These are phyloP conservation scores for Dothideomycetidae sp. DNA, from an alignment of 2,329 filamentous ascomycete species.

Conservation along the genomic window DNA sequence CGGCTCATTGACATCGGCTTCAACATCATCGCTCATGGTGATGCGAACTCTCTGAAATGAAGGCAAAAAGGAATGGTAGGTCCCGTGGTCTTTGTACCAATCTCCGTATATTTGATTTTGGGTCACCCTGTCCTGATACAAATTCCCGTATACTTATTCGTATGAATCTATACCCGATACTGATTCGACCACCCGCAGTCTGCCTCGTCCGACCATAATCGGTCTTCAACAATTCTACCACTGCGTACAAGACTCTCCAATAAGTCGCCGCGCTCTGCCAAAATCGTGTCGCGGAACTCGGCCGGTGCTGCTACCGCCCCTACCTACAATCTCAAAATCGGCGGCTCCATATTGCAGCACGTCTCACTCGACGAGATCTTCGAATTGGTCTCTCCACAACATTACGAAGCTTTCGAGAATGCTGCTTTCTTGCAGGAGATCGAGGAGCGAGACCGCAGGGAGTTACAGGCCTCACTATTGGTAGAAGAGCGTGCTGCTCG, in stretches of 20 bases:
- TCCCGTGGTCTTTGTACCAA: too few species aligned
- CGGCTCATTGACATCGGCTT: too few species aligned
- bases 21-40: too few species aligned
- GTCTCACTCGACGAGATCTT: conserved; percentile 20
- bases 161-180: too few species aligned
- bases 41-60: too few species aligned
- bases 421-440: conserved; percentile 18
- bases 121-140: too few species aligned
- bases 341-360: conserved; percentile 15
- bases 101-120: too few species aligned
- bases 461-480: neutral
- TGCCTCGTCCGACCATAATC: too few species aligned
- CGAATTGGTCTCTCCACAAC: conserved; percentile 22
- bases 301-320: conserved; percentile 12
- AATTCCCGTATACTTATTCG: too few species aligned
- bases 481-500: neutral
- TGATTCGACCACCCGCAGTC: too few species aligned
- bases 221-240: too few species aligned
- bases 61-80: too few species aligned
- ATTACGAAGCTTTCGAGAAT: conserved; percentile 23
- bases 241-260: conserved; percentile 1
- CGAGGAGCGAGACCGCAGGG: conserved; percentile 13
- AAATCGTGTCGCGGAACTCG: conserved; percentile 17
- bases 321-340: conserved; percentile 19
- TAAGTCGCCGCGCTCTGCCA: conserved; percentile 16